Evolutionary conservation across 306 rosid species (phyloP), one percentile per base, ranked within the genome.

Genomic region (Citrullus amarus): DNA sequence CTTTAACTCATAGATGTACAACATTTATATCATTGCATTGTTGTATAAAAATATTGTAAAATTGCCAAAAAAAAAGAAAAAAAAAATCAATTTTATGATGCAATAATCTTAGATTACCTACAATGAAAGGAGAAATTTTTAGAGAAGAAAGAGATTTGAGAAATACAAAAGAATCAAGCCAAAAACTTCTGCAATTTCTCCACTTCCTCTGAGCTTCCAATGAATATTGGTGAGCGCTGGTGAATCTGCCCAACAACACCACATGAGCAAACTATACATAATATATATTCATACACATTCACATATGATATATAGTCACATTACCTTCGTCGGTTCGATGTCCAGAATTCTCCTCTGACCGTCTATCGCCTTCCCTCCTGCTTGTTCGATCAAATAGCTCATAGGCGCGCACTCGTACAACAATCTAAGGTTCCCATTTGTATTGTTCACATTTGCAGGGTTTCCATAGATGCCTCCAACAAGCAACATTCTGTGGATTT

Each of bases 401-500:
- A 85, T 85, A 30, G 86, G 88, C n/a, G 86, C 86, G 46, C 88
- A 85, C 71, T 85, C 88, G 9, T 85, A 80, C 79, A 85, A 55
- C 43, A 85, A 77, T 78, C 86, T 82, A 59, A 85, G 18, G 58
- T 85, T 85, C 22, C 88, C 86, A 18, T 85, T 85, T 41, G 66
- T 57, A 83, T 48, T 85, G 10, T 80, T 78, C 25, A 18, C 70
- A 65, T 85, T 82, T 50, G 62, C 77, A n/a, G 88, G 86, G 73
- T 85, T 82, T 12, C 88, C 88, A 58, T 85, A 85, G 60, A 82
- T 82, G 10, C 88, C 88, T 65, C 88, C 86, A 46, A 50, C 57
- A 12, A 82, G 82, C 84, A 85, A 16, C 86, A 80, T 80, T 34
- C 88, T 63, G 30, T 80, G 88, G 32, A 85, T 82, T 72, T 85